phyloP scores from a whole-genome alignment of 2,329 filamentous ascomycete species.

The Ophiostoma sp. region DNA sequence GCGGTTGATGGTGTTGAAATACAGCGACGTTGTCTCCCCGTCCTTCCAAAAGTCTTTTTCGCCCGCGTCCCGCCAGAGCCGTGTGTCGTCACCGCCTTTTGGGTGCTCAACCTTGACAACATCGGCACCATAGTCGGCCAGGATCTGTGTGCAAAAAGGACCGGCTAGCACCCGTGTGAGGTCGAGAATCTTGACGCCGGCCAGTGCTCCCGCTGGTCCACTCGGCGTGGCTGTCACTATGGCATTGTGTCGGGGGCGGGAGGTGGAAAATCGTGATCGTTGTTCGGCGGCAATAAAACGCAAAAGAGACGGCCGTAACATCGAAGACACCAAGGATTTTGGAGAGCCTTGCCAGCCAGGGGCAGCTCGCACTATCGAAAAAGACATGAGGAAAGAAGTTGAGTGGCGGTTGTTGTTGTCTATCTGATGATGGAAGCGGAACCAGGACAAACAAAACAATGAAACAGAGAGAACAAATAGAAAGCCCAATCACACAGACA shows the following conservation, averaged over 20 bases:
- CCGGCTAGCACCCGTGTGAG: constrained; percentile 30
- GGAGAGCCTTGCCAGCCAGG: neutral
- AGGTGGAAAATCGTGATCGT: neutral
- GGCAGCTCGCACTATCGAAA: neutral
- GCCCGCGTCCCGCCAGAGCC: neutral
- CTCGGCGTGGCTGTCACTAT: neutral
- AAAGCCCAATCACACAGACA: neutral
- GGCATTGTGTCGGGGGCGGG: neutral
- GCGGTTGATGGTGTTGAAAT: constrained; percentile 24
- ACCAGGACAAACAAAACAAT: neutral
- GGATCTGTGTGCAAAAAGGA: constrained; percentile 45
- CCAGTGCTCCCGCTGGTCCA: neutral
- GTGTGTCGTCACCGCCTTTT: constrained; percentile 35
- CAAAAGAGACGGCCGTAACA: neutral
- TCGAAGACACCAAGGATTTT: neutral
- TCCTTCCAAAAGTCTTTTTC: constrained; percentile 11
- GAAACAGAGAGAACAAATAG: neutral
- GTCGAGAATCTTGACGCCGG: constrained; percentile 19
- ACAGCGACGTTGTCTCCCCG: constrained; percentile 30
- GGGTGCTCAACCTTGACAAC: constrained; percentile 46
- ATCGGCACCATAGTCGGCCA: constrained; percentile 47
- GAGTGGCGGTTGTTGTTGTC: neutral
- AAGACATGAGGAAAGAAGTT: neutral
- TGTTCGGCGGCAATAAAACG: neutral
- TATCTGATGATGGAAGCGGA: neutral